phyloP scores from a whole-genome alignment of 768 basidiomycete species.

The Phylloporus rhodoxanthus region DNA sequence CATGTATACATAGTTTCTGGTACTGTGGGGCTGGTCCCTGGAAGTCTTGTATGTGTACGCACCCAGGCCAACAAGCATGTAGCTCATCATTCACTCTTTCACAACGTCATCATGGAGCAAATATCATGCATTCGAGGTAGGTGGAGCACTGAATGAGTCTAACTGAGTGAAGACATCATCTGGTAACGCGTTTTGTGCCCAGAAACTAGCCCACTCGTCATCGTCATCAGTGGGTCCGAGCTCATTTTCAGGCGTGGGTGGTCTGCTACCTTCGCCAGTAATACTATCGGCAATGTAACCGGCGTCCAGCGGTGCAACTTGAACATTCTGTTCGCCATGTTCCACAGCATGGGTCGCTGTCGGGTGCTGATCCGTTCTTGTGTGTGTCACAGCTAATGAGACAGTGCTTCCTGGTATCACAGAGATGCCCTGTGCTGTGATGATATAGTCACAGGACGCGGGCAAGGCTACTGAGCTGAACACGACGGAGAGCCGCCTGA shows the following conservation, averaged over 20 bases:
- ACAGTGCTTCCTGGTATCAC: slow-evolving; percentile 23
- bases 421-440: slow-evolving; percentile 56
- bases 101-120: not conserved
- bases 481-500: slow-evolving; percentile 70
- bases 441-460: slow-evolving; percentile 67
- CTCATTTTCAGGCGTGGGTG: slow-evolving; percentile 22
- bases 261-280: slow-evolving; percentile 8
- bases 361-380: slow-evolving; percentile 1
- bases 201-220: slow-evolving; percentile 48
- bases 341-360: slow-evolving; percentile 7
- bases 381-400: slow-evolving; percentile 1
- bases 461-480: slow-evolving; percentile 63
- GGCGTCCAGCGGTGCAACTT: slow-evolving; percentile 34
- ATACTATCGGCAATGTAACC: slow-evolving; percentile 29
- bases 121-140: slow-evolving; percentile 14
- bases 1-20: not conserved
- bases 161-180: slow-evolving; percentile 32
- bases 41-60: not conserved
- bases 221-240: slow-evolving; percentile 18
- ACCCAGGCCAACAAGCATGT: not conserved
- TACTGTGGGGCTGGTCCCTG: slow-evolving; percentile 14
- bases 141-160: slow-evolving; percentile 3
- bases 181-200: slow-evolving; percentile 38
- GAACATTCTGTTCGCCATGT: slow-evolving; percentile 6
- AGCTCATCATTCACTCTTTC: slow-evolving; percentile 8